Evolutionary conservation across 1,284 basidiomycete species (phyloP).

Genomic region (Dichomitus squalens): DNA sequence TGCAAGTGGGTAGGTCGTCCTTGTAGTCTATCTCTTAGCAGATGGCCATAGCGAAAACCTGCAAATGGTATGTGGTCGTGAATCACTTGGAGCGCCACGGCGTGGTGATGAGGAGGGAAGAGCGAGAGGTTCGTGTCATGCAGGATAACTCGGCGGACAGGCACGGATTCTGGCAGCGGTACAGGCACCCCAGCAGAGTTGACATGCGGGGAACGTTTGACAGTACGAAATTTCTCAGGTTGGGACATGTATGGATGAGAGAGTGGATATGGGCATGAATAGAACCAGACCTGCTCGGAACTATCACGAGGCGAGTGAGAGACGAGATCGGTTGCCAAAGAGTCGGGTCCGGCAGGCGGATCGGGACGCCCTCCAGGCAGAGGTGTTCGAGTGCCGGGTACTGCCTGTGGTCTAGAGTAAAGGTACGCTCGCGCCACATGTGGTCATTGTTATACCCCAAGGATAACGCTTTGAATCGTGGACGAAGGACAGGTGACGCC

Average conservation of each 20-base stretch:
- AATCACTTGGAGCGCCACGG: not conserved
- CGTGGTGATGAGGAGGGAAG: not conserved
- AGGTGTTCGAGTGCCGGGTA: not conserved
- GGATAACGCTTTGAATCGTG: not conserved
- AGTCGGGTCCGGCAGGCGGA: not conserved
- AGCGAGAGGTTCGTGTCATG: not conserved
- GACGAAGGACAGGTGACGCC: not conserved
- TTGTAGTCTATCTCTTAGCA: not conserved
- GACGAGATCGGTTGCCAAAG: not conserved
- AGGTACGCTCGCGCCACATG: not conserved
- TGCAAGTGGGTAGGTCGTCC: not conserved
- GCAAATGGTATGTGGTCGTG: not conserved
- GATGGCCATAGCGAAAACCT: not conserved
- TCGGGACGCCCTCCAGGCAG: not conserved
- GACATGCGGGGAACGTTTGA: not conserved
- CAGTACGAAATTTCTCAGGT: not conserved
- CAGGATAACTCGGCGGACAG: not conserved
- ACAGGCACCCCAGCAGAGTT: not conserved
- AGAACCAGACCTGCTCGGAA: not conserved
- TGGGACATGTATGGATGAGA: not conserved
- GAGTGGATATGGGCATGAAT: not conserved
- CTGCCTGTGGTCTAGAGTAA: not conserved
- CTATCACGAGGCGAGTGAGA: not conserved
- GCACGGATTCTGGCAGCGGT: not conserved
- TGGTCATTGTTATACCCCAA: not conserved